Base-by-base conservation (phyloP, 352 stramenopile species). In the Lagenidium giganteum region DNA sequence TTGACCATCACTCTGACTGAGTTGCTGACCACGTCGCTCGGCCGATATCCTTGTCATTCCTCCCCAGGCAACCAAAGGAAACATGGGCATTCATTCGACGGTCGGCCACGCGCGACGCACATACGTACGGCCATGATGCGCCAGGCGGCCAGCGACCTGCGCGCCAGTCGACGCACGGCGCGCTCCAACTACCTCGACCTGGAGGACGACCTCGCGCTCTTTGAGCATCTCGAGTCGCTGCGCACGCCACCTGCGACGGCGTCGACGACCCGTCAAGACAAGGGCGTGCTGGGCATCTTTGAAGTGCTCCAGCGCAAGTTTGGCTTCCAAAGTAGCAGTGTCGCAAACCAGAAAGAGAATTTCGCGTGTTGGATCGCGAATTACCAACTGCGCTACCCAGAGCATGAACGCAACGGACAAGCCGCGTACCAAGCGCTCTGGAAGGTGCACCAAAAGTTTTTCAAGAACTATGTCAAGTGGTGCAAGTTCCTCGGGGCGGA, bases 391-490 rank as follows among this genome's bases (percentile, higher is more conserved):
- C 74, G 74, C 33, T 51, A 85, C 14, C 70, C 77, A 5, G 32
- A 73, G 17, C 64, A 86, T 32, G 42, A 59, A 11, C 42, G 54
- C 0, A 43, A 53, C 11, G 66, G 55, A 5, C 56, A 58, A 11
- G 57, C 58, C 21, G 40, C 74, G 13, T 63, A 67, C 45, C 54
- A 66, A 27, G 77, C 77, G 30, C 65, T 91, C 22, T 51, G 46
- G 9, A 62, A 70, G 16, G 67, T 92, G 36, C 80, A 92, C 53
- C 40, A 50, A 13, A 89, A 88, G 51, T 85, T 98, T 17, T 92
- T 95, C 53, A 79, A 77, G 28, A 96, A 96, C 64, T 96, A 96
- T 61, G 50, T 65, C 28, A 82, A 87, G 49, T 99, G 96, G 96
- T 98, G 95, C 63, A 76, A 86, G 38, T 95, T 95, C 34, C 73